phyloP scores from a whole-genome alignment of 139 green algal species.

The Marvania coccoides region DNA sequence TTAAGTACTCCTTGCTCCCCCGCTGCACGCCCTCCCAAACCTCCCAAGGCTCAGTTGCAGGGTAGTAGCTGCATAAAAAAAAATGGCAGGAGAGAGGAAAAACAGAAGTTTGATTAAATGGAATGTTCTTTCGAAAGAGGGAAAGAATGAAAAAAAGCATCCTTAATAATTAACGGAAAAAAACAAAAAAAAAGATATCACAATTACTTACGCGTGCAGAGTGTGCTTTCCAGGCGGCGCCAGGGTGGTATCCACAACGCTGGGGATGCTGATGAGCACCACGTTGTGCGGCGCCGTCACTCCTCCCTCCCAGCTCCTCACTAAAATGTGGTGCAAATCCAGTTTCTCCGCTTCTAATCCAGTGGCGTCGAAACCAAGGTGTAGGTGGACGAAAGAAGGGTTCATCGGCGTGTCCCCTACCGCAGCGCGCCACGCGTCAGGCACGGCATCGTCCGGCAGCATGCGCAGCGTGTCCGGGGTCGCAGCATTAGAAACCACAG shows the following conservation, averaged over 20 bases:
- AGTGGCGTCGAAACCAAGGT: constrained; percentile 80
- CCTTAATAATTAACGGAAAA: background rate
- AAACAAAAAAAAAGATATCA: constrained; percentile 20
- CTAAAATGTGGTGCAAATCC: constrained; percentile 96
- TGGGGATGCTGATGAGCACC: constrained; percentile 82
- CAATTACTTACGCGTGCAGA: no score
- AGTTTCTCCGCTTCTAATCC: constrained; percentile 58
- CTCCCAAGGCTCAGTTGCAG: constrained; percentile 81
- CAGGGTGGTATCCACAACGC: constrained; percentile 65
- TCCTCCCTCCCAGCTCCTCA: constrained; percentile 79
- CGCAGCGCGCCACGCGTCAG: constrained; percentile 26
- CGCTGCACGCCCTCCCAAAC: constrained; percentile 68
- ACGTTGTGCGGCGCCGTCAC: constrained; percentile 82
- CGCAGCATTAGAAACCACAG: constrained; percentile 79
- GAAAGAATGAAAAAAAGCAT: no score
- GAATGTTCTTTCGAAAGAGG: no score
- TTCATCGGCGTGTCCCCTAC: constrained; percentile 49
- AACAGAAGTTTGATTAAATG: no score
- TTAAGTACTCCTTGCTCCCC: constrained; percentile 69
- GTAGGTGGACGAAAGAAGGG: constrained; percentile 94
- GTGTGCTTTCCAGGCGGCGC: constrained; percentile 74
- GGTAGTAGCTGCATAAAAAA: no score
- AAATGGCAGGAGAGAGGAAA: no score
- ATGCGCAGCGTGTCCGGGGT: constrained; percentile 82
- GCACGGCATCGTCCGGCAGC: constrained; percentile 49